Evolutionary conservation across 2,329 filamentous ascomycete genomes (phyloP), one percentile per base, ranked within the genome.

Genomic region (Ophiocordyceps camponoti-leonardi): DNA sequence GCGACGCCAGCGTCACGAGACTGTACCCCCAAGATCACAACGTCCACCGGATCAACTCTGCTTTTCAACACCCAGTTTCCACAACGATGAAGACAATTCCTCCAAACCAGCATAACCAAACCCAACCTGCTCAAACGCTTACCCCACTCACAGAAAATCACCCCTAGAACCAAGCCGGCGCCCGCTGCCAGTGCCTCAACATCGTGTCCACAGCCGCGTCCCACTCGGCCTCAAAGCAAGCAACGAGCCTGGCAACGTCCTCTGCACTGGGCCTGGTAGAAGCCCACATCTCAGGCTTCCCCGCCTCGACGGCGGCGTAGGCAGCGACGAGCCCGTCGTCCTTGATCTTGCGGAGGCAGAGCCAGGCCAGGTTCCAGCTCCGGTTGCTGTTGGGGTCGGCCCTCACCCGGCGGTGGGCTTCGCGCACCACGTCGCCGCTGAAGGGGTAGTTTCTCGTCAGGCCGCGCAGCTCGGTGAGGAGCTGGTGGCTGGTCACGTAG

Each of bases 291-390:
- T 75, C 72, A 4, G 73, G 76, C 51, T 72, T 73, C 14, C 65
- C 62, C 0, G 81, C 77, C 54, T 85, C 77, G 13, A 67, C 58
- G 31, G 68, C 66, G 0, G 82, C 79, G 54, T 81, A 81, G 35
- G 68, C 66, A 0, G 71, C 58, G 19, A 86, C 69, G 42, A 86
- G 65, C 46, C 71, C 69, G 49, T 80, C 77, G 46, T 76, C 72
- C 20, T 70, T 67, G 44, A 85, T 77, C 59, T 83, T 84, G 40
- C 64, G 64, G 11, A 86, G 63, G 30, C 82, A 77, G 42, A 86
- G 63, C 81, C 82, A 86, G 40, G 79, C 82, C 52, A 82, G 67
- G 56, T 86, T 87, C 81, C 83, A 86, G 56, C 80, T 85, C 22
- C 77, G 71, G 52, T 77, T 78, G 50, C 77, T 81, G 18, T 70